phyloP scores from a whole-genome alignment of 805 yeast species.

The Cyberlindnera mississippiensis region DNA sequence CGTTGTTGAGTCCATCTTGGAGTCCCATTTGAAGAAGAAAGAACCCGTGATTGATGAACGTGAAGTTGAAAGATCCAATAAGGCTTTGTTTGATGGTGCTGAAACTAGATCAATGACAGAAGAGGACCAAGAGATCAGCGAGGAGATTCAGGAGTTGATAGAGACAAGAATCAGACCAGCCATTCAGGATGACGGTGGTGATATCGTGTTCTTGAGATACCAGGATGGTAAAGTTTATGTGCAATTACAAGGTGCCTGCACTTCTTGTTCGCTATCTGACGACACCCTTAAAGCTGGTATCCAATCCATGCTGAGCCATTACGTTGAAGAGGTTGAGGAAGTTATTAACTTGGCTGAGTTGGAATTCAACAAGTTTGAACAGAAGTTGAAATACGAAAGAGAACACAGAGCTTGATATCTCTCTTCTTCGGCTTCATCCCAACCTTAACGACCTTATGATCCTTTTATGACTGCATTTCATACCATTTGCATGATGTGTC shows the following conservation, averaged over 20 bases:
- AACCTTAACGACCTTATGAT: neutral
- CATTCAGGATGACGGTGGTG: conserved; percentile 98
- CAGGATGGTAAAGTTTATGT: conserved; percentile 84
- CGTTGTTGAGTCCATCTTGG: conserved; percentile 49
- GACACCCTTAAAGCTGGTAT: conserved; percentile 94
- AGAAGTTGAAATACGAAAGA: conserved; percentile 20
- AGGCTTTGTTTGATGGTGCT: conserved; percentile 2
- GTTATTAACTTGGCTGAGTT: conserved; percentile 44
- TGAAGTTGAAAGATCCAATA: conserved; percentile 8
- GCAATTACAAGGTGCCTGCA: conserved; percentile 93
- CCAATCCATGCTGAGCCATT: conserved; percentile 95
- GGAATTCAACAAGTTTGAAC: conserved; percentile 29
- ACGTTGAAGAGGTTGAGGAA: conserved; percentile 89
- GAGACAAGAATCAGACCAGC: conserved; percentile 97
- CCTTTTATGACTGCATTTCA: neutral
- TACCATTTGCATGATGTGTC: neutral
- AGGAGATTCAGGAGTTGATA: conserved; percentile 87
- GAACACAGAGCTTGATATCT: conserved; percentile 13
- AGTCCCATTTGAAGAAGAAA: conserved; percentile 31
- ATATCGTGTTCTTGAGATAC: conserved; percentile 82
- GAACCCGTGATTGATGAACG: conserved; percentile 25
- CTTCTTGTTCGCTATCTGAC: conserved; percentile 85
- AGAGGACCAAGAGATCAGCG: conserved; percentile 74
- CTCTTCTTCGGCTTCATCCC: too few relatives aligned
- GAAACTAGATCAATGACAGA: conserved; percentile 34